Evolutionary conservation across 1,284 basidiomycete genomes (phyloP).

Genomic region (Ustilago sp.): DNA sequence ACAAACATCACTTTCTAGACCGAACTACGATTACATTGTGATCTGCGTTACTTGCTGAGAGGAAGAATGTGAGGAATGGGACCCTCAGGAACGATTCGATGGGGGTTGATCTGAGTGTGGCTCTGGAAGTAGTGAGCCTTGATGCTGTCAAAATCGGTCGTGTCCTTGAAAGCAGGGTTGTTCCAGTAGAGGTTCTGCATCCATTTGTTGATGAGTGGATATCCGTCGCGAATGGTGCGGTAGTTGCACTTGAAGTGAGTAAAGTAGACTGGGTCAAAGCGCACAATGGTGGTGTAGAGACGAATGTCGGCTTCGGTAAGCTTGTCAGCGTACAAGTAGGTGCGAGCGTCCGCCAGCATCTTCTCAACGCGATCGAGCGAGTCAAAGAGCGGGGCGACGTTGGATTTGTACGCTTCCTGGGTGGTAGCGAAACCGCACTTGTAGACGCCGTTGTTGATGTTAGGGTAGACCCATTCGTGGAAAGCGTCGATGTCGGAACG

Average conservation of each 20-base stretch:
- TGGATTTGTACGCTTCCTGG: constrained; percentile 83
- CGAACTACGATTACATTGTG: constrained; percentile 3
- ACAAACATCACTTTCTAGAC: neutral
- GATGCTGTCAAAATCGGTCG: constrained; percentile 81
- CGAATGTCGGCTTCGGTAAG: constrained; percentile 90
- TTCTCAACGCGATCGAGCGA: constrained; percentile 85
- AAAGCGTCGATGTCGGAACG: constrained; percentile 84
- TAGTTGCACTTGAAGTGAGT: constrained; percentile 92
- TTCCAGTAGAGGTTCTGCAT: constrained; percentile 92
- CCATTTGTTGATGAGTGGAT: constrained; percentile 72
- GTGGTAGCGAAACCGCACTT: constrained; percentile 87
- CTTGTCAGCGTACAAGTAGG: constrained; percentile 82
- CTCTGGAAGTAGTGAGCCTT: constrained; percentile 70
- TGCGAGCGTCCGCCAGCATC: constrained; percentile 78
- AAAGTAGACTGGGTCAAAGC: constrained; percentile 85
- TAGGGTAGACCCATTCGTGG: constrained; percentile 80
- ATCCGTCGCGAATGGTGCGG: constrained; percentile 59
- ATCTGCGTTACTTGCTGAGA: constrained; percentile 33
- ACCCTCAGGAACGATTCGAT: constrained; percentile 62
- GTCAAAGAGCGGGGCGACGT: constrained; percentile 77
- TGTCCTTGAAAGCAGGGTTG: constrained; percentile 83
- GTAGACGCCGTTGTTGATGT: constrained; percentile 76
- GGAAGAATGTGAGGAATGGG: constrained; percentile 63
- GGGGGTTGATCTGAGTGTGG: constrained; percentile 66
- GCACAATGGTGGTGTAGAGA: constrained; percentile 88